Base-by-base conservation (phyloP, 1,284 basidiomycete genomes). In the Leccinum angustisporum region DNA sequence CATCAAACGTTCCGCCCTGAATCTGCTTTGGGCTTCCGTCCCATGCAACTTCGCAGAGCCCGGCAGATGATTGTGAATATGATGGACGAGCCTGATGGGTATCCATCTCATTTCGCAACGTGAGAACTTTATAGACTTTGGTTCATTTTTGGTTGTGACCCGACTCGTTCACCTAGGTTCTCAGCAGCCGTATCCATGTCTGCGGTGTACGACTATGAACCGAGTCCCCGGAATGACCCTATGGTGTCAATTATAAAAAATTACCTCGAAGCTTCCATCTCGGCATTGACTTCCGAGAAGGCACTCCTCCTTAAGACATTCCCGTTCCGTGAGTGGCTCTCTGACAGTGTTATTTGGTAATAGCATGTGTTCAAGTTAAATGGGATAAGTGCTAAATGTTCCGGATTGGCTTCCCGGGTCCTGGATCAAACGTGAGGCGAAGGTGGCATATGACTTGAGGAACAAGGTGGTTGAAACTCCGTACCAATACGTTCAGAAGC, bases 361-460 rank as follows among this genome's bases (percentile, higher is more conserved):
- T 7, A 18, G 3, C 40, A 43, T 43, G 34, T 14, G 16, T 13
- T 13, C 5, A 25, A 13, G 25, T 51, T 27, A 25, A 18, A 14
- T 31, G 55, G 1, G 34, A 60, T 13, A 54, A 62, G 66, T 67
- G 10, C 18, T 66, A 9, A 38, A 54, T 33, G 34, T 68, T 5
- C 66, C 66, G 11, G 54, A 59, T n/a, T 67, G 66, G 66, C 31
- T 65, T 14, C 66, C 66, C 1, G 66, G 66, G 1, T 58, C 66
- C 4, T 55, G 33, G 27, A n/a, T 61, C 9, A 61, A 52, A 30
- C 50, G 40, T 5, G 52, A 56, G 8, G 52, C 66, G 8, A 50
- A 54, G 8, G n/a, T 57, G 18, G 61, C 59, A 3, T 36, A 38
- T 9, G 43, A 27, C 6, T 62, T 40, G 54, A 57, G 50, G 10